phyloP scores from a whole-genome alignment of 352 stramenopile species.

The Pythium aphanidermatum region DNA sequence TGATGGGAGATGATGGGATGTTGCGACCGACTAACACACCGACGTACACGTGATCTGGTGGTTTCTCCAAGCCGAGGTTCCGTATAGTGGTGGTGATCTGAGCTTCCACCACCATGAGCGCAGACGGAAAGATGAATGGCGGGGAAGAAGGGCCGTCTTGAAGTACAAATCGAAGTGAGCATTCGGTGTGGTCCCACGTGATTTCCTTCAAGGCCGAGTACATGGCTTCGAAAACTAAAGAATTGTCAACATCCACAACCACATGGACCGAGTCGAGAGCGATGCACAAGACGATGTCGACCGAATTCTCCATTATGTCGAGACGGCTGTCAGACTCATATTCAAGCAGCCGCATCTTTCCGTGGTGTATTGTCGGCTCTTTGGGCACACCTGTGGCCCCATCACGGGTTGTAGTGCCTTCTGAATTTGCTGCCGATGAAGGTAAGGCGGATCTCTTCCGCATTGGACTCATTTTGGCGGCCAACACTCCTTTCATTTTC shows the following conservation, averaged over 20 bases:
- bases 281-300: constrained; percentile 46
- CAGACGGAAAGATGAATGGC: constrained; percentile 36
- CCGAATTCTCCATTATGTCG: neutral
- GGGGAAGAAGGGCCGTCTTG: constrained; percentile 25
- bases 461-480: constrained; percentile 19
- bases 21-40: constrained; percentile 58
- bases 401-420: neutral
- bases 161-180: constrained; percentile 40
- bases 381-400: constrained; percentile 2
- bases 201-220: constrained; percentile 49
- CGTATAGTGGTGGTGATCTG: constrained; percentile 31
- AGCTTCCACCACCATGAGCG: constrained; percentile 31
- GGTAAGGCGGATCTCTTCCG: constrained; percentile 16
- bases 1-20: constrained; percentile 55
- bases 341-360: constrained; percentile 30
- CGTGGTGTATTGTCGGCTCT: constrained; percentile 35
- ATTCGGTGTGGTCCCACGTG: constrained; percentile 61
- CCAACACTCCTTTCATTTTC: constrained; percentile 21
- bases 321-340: neutral
- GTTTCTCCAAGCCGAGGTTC: constrained; percentile 17
- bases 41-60: constrained; percentile 53
- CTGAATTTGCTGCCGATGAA: constrained; percentile 9
- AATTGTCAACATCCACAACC: constrained; percentile 27
- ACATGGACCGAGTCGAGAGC: constrained; percentile 30
- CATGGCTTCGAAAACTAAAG: constrained; percentile 33